Evolutionary conservation across 2,329 filamentous ascomycete species (phyloP), one percentile per base, ranked within the genome.

Genomic region (Penicillium janthinellum): DNA sequence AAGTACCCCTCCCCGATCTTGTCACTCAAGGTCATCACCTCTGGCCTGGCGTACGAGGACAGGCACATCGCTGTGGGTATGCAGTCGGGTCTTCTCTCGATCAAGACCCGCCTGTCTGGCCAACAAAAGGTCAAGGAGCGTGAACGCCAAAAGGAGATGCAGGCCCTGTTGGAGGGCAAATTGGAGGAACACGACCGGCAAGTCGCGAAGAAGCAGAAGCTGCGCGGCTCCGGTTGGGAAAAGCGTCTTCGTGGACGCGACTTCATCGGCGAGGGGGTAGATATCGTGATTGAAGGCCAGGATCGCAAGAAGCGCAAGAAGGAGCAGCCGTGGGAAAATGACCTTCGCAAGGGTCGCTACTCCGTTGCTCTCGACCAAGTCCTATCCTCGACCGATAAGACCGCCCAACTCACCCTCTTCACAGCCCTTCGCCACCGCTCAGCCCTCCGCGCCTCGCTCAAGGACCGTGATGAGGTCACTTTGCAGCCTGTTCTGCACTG

Each of bases 1-100:
- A 99, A 98, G 78, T 99, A 98, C 77, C 89, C 92, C 5, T 90
- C 92, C 1, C 95, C 95, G 1, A 90, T 99, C 59, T 86, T 99
- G 12, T 90, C 92, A 10, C 84, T 98, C 60, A 86, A 85, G 60
- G 89, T 96, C 45, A 86, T 97, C 64, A 82, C 84, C 12, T 83
- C 86, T 8, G 88, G 88, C n/a, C 74, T 82, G 12, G 84, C 85
- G 56, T 84, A 85, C 53, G 90, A 93, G 69, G 95, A 99, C 78
- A 92, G 92, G 66, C 95, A 99, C 77, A 85, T 99, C 54, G 92
- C 90, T 4, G 95, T 99, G 1, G 95, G 94, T 74, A 94, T 98
- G 88, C 89, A 95, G 70, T 96, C 91, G 2, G 95, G 95, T 48
- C 85, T 96, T n/a, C 83, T 99, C 11, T 96, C 91, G 31, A 85